Evolutionary conservation across 257 asterid genomes (phyloP).

Genomic region (Ajuga chamaepitys): DNA sequence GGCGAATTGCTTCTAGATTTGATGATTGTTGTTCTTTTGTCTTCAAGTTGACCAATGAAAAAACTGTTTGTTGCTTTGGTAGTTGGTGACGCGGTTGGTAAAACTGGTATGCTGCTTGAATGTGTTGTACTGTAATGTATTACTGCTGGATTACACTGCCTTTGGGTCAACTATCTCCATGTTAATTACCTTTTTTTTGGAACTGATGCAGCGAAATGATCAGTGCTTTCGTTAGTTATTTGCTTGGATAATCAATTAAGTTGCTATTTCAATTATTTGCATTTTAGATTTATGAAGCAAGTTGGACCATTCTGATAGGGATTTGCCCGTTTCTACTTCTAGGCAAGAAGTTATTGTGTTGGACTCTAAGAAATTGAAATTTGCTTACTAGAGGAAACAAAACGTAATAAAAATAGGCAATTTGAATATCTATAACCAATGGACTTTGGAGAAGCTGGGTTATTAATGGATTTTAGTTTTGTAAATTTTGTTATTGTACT

Average conservation of each 20-base stretch:
- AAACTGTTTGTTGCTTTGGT: not conserved
- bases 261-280: not conserved
- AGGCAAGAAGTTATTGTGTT: too few relatives aligned
- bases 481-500: not conserved
- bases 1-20: not conserved
- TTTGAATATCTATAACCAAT: not conserved
- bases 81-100: not conserved
- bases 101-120: slow-evolving; percentile 2
- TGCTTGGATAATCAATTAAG: not conserved
- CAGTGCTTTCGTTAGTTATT: not conserved
- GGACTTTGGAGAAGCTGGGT: slow-evolving; percentile 5
- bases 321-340: not conserved
- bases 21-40: not conserved
- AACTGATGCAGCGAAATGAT: not conserved
- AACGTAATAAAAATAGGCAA: not conserved
- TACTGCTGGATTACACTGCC: slow-evolving; percentile 15
- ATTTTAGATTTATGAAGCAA: not conserved
- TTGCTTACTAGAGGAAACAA: not conserved
- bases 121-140: slow-evolving; percentile 2
- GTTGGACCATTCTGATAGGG: not conserved
- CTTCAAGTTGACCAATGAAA: not conserved
- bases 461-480: not conserved
- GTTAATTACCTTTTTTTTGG: slow-evolving; percentile 8
- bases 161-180: not conserved
- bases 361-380: not conserved